A percentile compares a stretch with the other conserved stretches of the same genome.
phyloP scores from a whole-genome alignment of 805 yeast species.

The Candida takata region DNA sequence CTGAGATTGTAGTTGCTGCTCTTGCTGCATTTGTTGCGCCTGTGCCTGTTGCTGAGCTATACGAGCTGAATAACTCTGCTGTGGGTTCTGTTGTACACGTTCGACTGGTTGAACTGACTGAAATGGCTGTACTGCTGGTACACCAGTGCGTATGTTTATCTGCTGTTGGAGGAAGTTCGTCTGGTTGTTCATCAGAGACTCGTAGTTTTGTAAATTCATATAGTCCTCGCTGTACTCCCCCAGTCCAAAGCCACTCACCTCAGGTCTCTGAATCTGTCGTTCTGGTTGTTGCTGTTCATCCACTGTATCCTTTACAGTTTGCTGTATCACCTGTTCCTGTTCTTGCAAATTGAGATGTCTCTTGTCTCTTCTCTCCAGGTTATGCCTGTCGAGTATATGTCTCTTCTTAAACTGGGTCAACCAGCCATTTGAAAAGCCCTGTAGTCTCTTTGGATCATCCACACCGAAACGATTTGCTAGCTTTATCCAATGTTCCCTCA shows the following conservation, averaged over 20 bases:
- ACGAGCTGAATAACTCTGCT: no score
- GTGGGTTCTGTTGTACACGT: slow-evolving; percentile 2
- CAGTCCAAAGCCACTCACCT: neutral
- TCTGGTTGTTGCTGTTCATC: slow-evolving; percentile 1
- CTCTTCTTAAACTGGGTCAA: slow-evolving; percentile 52
- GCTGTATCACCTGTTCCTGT: neutral
- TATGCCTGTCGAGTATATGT: slow-evolving; percentile 36
- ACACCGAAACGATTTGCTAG: slow-evolving; percentile 52
- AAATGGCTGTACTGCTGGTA: neutral
- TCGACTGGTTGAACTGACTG: no score
- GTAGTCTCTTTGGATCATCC: slow-evolving; percentile 50
- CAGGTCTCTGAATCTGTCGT: slow-evolving; percentile 1
- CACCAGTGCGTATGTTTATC: neutral
- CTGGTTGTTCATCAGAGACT: slow-evolving; percentile 2
- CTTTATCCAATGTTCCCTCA: slow-evolving; percentile 49
- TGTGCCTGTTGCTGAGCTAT: slow-evolving; percentile 2
- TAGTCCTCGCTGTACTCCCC: slow-evolving; percentile 4
- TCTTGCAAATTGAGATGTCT: neutral
- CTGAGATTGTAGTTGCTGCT: neutral
- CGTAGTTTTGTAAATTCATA: slow-evolving; percentile 4
- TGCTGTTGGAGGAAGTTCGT: neutral
- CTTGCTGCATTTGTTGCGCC: slow-evolving; percentile 3
- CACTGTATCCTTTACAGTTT: no score
- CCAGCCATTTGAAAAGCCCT: slow-evolving; percentile 58
- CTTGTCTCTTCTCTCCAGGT: slow-evolving; percentile 1